Base-by-base conservation (phyloP, 139 green algal genomes). In the Nannochloris sp. region DNA sequence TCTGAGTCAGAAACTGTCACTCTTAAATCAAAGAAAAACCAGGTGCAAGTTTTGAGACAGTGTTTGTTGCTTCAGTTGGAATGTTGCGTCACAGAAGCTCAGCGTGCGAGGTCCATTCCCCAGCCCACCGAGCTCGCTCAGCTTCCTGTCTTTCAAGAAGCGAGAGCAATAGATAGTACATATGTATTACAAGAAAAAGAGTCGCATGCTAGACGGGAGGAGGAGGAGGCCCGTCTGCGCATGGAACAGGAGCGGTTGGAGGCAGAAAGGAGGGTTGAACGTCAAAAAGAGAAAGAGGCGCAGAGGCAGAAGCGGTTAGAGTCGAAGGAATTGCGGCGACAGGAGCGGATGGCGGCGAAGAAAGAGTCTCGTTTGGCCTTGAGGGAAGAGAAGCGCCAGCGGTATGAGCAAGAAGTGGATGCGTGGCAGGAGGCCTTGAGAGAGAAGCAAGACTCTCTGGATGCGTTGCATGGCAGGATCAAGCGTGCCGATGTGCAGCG, bases 401-500 rank as follows among this genome's bases (percentile, higher is more conserved):
- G 61, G 18, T 75, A 59, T 40, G 68, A 60, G 5, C 61, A 75
- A 24, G 50, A 59, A 50, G 36, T 60, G 27, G 36, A 49, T 23
- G 49, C 49, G 2, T 75, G 68, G 68, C 24, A 75, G 50, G 50
- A 54, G 25, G 60, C 60, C 27, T 50, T 75, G 48, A 55, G n/a
- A 6, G 61, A 75, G 51, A 62, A 53, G 36, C 25, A 60, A 59
- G 16, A 29, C 21, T 31, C 68, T 34, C 40, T 66, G 9, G 68
- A 43, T 5, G 61, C 57, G 18, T 24, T 75, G 5, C 49, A 75
- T 21, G 15, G 14, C 8, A 44, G 12, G 9, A 21, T 37, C 15
- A 15, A 21, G 4, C 18, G 10, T 12, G 36, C 31, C 8, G 10
- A 21, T 14, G 36, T 31, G 12, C 34, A 43, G 18, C 21, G 21